Conservation (phyloP, 257 asterid genomes). For the Anisodus tanguticus region DNA sequence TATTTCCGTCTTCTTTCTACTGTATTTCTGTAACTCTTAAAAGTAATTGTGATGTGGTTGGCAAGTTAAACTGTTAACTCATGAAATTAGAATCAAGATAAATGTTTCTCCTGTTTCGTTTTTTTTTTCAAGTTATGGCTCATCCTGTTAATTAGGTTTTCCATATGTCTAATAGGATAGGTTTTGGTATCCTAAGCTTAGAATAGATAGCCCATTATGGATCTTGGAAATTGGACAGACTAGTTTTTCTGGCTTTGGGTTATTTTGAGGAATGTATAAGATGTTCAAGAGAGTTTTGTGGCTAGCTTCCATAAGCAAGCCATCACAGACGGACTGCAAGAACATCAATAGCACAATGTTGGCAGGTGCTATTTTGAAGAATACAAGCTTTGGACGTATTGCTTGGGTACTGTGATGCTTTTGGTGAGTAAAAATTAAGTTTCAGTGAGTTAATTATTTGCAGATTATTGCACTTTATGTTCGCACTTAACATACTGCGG, state of each 20-base stretch:
- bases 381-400: slow-evolving; percentile 11
- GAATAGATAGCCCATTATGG: slow-evolving; percentile 21
- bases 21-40: neutral
- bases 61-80: neutral
- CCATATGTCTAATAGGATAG: slow-evolving; percentile 2
- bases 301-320: neutral
- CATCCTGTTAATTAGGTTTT: neutral
- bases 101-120: neutral
- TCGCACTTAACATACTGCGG: neutral
- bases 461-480: slow-evolving; percentile 19
- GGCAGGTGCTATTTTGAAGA: slow-evolving; percentile 22
- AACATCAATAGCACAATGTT: neutral
- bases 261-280: neutral
- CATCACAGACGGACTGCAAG: slow-evolving; percentile 10
- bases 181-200: slow-evolving; percentile 6
- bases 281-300: neutral
- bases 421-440: slow-evolving; percentile 25
- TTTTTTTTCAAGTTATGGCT: neutral
- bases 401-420: neutral
- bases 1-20: neutral
- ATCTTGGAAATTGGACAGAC: slow-evolving; percentile 17
- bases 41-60: slow-evolving; percentile 18
- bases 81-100: neutral
- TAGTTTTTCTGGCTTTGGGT: neutral
- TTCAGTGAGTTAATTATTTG: slow-evolving; percentile 11